These are phyloP conservation scores for Globisporangium cystogenes DNA, from an alignment of 352 stramenopile genomes.

Conservation along the genomic window DNA sequence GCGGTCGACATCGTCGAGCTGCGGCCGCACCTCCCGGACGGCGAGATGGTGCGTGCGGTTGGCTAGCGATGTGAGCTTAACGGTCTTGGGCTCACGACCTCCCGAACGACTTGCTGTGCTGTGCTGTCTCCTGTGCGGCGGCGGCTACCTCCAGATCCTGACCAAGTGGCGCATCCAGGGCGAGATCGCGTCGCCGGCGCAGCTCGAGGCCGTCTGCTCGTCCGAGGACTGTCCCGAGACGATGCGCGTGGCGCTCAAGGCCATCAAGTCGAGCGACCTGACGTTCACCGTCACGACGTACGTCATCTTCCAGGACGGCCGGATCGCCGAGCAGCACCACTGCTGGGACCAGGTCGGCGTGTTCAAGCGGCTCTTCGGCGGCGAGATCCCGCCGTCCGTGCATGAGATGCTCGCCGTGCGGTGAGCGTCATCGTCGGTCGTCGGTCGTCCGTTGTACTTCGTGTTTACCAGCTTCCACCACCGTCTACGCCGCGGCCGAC, in stretches of 20 bases:
- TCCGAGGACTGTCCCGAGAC: slow-evolving; percentile 66
- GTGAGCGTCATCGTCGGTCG: neutral
- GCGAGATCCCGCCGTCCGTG: slow-evolving; percentile 55
- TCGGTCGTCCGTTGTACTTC: too few species aligned
- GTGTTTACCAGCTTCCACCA: too few species aligned
- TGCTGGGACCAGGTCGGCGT: slow-evolving; percentile 81
- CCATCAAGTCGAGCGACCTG: slow-evolving; percentile 78
- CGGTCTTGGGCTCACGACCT: too few species aligned
- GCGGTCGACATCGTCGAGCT: slow-evolving; percentile 78
- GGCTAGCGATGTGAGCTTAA: too few species aligned
- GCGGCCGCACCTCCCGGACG: slow-evolving; percentile 62
- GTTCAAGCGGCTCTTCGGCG: slow-evolving; percentile 76
- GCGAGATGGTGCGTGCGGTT: slow-evolving; percentile 50
- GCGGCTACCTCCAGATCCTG: slow-evolving; percentile 51
- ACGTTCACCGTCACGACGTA: slow-evolving; percentile 84
- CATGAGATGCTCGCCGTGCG: slow-evolving; percentile 47
- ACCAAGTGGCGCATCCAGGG: slow-evolving; percentile 82
- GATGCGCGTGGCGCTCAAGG: slow-evolving; percentile 59
- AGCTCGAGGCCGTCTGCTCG: slow-evolving; percentile 52
- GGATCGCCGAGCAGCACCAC: slow-evolving; percentile 72
- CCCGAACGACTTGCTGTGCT: too few species aligned
- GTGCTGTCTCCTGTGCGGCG: too few species aligned
- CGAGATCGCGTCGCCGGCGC: slow-evolving; percentile 58
- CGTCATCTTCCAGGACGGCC: slow-evolving; percentile 70
- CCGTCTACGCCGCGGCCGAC: too few species aligned